These are phyloP conservation scores for Niebla homalea DNA, from an alignment of 495 filamentous ascomycete species.

Conservation along the genomic window DNA sequence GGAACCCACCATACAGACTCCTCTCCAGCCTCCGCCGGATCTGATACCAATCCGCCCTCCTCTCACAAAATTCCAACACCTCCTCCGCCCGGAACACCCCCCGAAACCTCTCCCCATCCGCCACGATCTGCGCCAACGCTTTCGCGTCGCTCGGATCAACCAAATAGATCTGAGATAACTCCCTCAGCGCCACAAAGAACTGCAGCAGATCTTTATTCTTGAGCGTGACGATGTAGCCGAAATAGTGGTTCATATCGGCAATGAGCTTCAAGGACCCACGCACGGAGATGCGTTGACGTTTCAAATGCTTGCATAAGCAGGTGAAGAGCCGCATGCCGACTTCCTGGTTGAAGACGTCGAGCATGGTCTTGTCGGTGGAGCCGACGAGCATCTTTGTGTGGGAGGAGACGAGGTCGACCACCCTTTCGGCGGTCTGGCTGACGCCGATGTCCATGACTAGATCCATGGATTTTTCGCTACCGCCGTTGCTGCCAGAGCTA, in stretches of 20 bases:
- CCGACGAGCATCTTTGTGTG: slow-evolving; percentile 87
- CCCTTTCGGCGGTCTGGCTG: slow-evolving; percentile 58
- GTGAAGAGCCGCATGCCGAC: slow-evolving; percentile 86
- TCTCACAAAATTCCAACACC: slow-evolving; percentile 92
- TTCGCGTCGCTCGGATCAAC: slow-evolving; percentile 81
- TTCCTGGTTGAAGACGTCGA: slow-evolving; percentile 98
- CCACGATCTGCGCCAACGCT: slow-evolving; percentile 88
- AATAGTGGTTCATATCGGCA: slow-evolving; percentile 90
- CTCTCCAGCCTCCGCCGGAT: slow-evolving; percentile 81
- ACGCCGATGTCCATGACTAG: slow-evolving; percentile 61
- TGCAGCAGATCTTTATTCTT: slow-evolving; percentile 69
- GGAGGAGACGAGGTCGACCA: slow-evolving; percentile 72
- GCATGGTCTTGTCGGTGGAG: slow-evolving; percentile 89
- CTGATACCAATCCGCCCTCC: slow-evolving; percentile 86
- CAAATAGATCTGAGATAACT: slow-evolving; percentile 89
- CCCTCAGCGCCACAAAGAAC: slow-evolving; percentile 85
- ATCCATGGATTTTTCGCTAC: slow-evolving; percentile 30
- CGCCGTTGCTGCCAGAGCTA: slow-evolving; percentile 11
- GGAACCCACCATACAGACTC: slow-evolving; percentile 70
- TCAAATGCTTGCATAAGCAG: slow-evolving; percentile 89
- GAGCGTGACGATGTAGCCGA: slow-evolving; percentile 66
- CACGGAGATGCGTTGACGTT: slow-evolving; percentile 82
- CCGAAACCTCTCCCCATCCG: slow-evolving; percentile 75
- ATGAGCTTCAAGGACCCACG: slow-evolving; percentile 88
- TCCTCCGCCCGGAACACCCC: slow-evolving; percentile 93